Evolutionary conservation across 345 rosid genomes (phyloP), one percentile per base, ranked within the genome.

Genomic region (Heritiera littoralis): DNA sequence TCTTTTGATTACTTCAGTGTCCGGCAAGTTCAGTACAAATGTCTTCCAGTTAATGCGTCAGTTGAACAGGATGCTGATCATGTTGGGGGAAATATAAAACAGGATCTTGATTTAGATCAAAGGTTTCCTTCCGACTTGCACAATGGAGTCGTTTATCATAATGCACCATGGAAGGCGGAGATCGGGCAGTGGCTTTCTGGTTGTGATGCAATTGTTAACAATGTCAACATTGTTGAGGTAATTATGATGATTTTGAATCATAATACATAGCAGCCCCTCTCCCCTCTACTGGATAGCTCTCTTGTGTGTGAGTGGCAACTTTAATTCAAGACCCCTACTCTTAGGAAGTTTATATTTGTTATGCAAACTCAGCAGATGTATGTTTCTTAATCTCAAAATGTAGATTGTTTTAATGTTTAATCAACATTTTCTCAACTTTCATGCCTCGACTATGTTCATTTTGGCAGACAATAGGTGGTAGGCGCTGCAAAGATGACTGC

Each of bases 171-270:
- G 99, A 96, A 91, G 83, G 89, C 93, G 14, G 85, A 83, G 80
- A 89, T 92, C 20, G 99, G 98, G 3, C 90, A 85, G 67, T 94
- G 99, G 99, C 97, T 95, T 81, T 92, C 95, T 80, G 88, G 92
- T 41, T 95, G 98, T 81, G 91, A 95, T 86, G 82, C 92, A 2
- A 75, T 86, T 79, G 68, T 84, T 9, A 78, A 81, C 67, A 94
- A 89, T 79, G 89, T 88, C 78, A 83, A 80, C 67, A 78, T 94
- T 61, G 65, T 76, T 56, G 99, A 93, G 91, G 99, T 90, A 82
- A 82, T 78, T 28, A 10, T 77, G 11, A 18, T 58, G 73, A 20
- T 40, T 61, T 11, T 23, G 14, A 32, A 54, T 41, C 1, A 28
- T 20, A 38, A 5, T 54, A 55, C 30, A 17, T 28, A 18, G 56